Evolutionary conservation across 768 basidiomycete genomes (phyloP).

Genomic region (Galerina marginata): DNA sequence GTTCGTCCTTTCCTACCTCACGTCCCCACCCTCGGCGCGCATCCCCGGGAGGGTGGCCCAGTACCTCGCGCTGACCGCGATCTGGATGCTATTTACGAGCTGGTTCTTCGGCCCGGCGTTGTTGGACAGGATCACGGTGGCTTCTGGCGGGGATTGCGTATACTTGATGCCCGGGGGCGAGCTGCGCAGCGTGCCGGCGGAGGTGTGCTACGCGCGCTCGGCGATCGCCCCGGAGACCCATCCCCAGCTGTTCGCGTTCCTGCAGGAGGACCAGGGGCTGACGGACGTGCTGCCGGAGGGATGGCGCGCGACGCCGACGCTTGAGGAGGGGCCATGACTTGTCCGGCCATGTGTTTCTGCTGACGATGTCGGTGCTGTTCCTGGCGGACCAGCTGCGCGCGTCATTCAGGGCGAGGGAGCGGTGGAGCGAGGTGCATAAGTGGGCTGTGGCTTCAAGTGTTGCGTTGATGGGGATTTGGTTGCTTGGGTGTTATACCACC

Average conservation of each 20-base stretch:
- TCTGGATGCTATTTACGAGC: slow-evolving; percentile 77
- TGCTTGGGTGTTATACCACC: slow-evolving; percentile 80
- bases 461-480: slow-evolving; percentile 63
- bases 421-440: slow-evolving; percentile 51
- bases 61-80: slow-evolving; percentile 61
- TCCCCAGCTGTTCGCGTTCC: slow-evolving; percentile 59
- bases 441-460: slow-evolving; percentile 52
- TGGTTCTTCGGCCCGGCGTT: slow-evolving; percentile 92
- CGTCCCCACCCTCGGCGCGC: slow-evolving; percentile 54
- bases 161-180: slow-evolving; percentile 62
- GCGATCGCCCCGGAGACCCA: slow-evolving; percentile 64
- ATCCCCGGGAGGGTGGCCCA: slow-evolving; percentile 50
- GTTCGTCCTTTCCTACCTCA: slow-evolving; percentile 64
- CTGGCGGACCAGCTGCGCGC: slow-evolving; percentile 75
- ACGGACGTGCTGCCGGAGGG: slow-evolving; percentile 28
- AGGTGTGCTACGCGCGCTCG: slow-evolving; percentile 59
- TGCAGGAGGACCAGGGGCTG: not conserved
- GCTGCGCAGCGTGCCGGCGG: slow-evolving; percentile 55
- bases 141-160: slow-evolving; percentile 82
- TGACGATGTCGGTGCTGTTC: slow-evolving; percentile 80
- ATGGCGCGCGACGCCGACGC: slow-evolving; percentile 60
- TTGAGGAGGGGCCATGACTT: slow-evolving; percentile 91
- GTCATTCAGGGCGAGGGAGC: slow-evolving; percentile 44
- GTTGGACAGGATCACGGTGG: slow-evolving; percentile 64
- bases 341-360: slow-evolving; percentile 91